A percentile compares a stretch with the other conserved stretches of the same genome.
Conservation (phyloP, 2,329 filamentous ascomycete species). For the Aspergillus luchuensis region DNA sequence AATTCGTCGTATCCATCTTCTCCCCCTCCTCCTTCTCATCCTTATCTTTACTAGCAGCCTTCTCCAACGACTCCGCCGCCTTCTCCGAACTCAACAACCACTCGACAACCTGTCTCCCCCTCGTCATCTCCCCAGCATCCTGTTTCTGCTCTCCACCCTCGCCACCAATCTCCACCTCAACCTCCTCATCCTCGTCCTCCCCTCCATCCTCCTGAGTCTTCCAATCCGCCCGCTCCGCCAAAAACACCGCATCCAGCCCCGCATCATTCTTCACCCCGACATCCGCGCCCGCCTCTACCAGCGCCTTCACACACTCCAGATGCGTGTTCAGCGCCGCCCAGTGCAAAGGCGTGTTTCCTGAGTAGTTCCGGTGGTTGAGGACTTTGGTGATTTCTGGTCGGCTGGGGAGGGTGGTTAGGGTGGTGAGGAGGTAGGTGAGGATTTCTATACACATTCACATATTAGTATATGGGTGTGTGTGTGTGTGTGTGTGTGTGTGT, state of each 20-base stretch:
- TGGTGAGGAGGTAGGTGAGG: constrained; percentile 50
- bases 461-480: not conserved
- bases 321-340: constrained; percentile 93
- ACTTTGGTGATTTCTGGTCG: constrained; percentile 26
- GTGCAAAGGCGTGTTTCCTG: constrained; percentile 88
- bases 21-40: constrained; percentile 20
- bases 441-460: constrained; percentile 39
- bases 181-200: constrained; percentile 20
- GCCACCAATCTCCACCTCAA: constrained; percentile 9
- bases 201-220: constrained; percentile 52
- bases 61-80: constrained; percentile 35
- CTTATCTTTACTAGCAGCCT: constrained; percentile 26
- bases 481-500: not conserved
- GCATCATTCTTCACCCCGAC: constrained; percentile 77
- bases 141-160: constrained; percentile 3
- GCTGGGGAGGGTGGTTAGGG: constrained; percentile 30
- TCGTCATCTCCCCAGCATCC: constrained; percentile 30
- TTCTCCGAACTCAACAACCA: constrained; percentile 45
- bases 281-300: constrained; percentile 76
- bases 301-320: constrained; percentile 72
- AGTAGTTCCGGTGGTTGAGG: constrained; percentile 65
- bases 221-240: constrained; percentile 72
- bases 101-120: constrained; percentile 45
- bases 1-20: constrained; percentile 1
- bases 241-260: constrained; percentile 77